Percentiles rank a stretch among this genome's conserved stretches.
phyloP scores from a whole-genome alignment of 768 basidiomycete species.

The Calvatia gigantea region DNA sequence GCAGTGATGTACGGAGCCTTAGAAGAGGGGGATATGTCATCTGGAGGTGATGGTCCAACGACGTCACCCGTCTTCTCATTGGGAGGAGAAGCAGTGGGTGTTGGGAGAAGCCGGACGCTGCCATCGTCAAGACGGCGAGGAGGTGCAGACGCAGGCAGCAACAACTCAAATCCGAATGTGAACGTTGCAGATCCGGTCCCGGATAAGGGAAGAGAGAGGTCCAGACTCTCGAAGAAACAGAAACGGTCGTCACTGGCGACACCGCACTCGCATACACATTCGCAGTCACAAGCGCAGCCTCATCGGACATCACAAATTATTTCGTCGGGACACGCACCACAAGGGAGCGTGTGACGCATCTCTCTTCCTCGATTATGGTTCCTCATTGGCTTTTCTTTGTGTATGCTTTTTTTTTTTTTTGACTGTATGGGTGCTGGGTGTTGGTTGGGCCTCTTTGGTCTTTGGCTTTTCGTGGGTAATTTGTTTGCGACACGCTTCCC shows the following conservation, averaged over 20 bases:
- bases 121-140: slow-evolving; percentile 40
- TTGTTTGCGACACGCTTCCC: too few relatives aligned
- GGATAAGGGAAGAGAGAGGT: slow-evolving; percentile 6
- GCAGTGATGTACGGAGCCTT: not conserved
- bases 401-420: too few relatives aligned
- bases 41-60: slow-evolving; percentile 42
- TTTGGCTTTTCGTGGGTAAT: too few relatives aligned
- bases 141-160: slow-evolving; percentile 8
- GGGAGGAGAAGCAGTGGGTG: slow-evolving; percentile 32
- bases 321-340: not conserved
- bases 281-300: slow-evolving; percentile 1
- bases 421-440: too few relatives aligned
- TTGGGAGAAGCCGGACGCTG: slow-evolving; percentile 63
- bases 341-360: slow-evolving; percentile 3
- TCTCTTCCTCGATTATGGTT: not conserved
- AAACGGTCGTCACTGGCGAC: slow-evolving; percentile 8
- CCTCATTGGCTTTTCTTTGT: not conserved
- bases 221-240: slow-evolving; percentile 15
- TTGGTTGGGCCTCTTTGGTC: too few relatives aligned
- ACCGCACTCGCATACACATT: not conserved
- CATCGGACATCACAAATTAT: slow-evolving; percentile 11
- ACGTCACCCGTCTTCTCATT: slow-evolving; percentile 22
- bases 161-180: slow-evolving; percentile 9
- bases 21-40: slow-evolving; percentile 37
- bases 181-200: not conserved